A percentile compares a stretch with the other conserved stretches of the same genome.
phyloP scores from a whole-genome alignment of 1,139 yeast genomes.

The Suhomyces coccinellae region DNA sequence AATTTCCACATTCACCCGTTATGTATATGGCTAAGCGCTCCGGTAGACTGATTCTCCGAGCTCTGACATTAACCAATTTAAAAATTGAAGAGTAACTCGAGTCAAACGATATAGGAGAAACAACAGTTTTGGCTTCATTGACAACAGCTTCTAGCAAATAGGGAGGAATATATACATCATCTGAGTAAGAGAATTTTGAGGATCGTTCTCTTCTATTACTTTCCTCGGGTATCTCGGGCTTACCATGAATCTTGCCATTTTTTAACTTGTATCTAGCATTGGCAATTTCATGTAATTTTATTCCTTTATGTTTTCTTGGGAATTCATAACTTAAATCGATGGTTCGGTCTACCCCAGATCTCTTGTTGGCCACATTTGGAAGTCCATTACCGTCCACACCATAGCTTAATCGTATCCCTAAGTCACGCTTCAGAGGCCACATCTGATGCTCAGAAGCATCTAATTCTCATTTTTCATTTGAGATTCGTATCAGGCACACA shows the following conservation, averaged over 20 bases:
- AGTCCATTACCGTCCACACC: conserved; percentile 26
- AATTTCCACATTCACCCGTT: conserved; percentile 32
- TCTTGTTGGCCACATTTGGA: not conserved
- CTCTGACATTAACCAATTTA: conserved; percentile 22
- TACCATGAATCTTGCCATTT: conserved; percentile 15
- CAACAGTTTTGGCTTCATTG: conserved; percentile 26
- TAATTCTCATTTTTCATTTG: no score
- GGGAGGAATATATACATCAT: conserved; percentile 24
- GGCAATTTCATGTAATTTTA: conserved; percentile 18
- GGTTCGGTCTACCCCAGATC: not conserved
- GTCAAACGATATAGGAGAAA: conserved; percentile 36
- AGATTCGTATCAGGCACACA: not conserved
- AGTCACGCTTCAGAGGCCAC: conserved; percentile 27
- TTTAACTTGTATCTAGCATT: conserved; percentile 15
- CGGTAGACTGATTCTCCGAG: conserved; percentile 11
- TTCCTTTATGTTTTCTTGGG: conserved; percentile 27
- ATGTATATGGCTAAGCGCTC: conserved; percentile 33
- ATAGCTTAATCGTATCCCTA: conserved; percentile 27
- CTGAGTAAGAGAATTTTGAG: not conserved
- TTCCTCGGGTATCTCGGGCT: conserved; percentile 11
- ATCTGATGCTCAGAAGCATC: conserved; percentile 9
- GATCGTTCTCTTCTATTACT: not conserved
- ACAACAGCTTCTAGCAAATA: conserved; percentile 25
- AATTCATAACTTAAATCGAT: conserved; percentile 21
- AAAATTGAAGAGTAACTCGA: conserved; percentile 35